Percentiles rank a stretch among this genome's conserved stretches.
Evolutionary conservation across 225 moss, liverwort and hornwort genomes (phyloP).

Genomic region (Rhytidiadelphus loreus): DNA sequence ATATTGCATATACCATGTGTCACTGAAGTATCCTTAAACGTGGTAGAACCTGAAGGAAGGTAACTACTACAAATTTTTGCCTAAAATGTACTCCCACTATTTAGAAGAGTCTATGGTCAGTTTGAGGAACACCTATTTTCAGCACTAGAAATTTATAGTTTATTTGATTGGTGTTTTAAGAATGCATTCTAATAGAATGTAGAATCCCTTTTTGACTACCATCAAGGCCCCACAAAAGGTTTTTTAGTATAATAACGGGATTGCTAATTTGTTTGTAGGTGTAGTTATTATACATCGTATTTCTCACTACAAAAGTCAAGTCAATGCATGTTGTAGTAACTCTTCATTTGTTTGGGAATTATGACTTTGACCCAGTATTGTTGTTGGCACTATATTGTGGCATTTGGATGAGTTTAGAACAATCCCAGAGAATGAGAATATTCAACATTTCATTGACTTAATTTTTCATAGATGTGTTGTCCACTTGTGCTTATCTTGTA

Average conservation of each 20-base stretch:
- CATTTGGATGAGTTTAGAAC: background rate
- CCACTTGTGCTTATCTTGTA: background rate
- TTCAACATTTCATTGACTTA: background rate
- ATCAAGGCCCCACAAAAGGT: no score
- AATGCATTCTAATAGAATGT: no score
- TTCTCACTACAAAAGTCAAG: background rate
- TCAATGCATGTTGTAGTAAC: accelerated
- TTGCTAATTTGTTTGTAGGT: no score
- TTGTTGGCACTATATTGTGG: accelerated
- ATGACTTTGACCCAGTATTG: background rate
- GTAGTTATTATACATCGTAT: background rate
- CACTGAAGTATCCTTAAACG: background rate
- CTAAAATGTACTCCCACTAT: no score
- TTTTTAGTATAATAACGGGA: no score
- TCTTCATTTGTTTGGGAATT: background rate
- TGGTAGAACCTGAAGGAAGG: no score
- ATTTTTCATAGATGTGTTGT: background rate
- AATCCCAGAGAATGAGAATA: background rate
- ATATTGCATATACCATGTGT: background rate
- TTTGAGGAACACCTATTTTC: no score
- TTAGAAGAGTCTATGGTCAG: no score
- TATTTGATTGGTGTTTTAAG: no score
- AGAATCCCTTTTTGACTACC: no score
- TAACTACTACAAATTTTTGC: no score
- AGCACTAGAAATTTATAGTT: no score